Evolutionary conservation across 345 rosid species (phyloP).

Genomic region (Xanthoceras sorbifolium): DNA sequence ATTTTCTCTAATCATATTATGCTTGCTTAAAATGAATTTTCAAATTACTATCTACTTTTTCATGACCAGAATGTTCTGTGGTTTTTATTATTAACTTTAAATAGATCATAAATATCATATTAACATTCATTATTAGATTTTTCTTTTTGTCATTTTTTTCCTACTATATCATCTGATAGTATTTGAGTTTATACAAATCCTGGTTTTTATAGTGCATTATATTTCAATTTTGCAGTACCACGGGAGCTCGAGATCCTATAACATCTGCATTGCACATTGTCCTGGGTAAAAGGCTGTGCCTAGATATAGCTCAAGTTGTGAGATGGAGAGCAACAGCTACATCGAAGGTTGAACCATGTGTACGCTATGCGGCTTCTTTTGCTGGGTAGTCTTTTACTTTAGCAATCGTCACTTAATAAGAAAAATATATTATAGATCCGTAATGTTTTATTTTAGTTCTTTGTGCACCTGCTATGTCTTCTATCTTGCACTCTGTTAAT

Average conservation of each 20-base stretch:
- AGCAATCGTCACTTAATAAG: not conserved
- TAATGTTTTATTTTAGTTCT: not conserved
- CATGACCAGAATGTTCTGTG: not conserved
- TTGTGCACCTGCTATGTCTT: not conserved
- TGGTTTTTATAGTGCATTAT: not conserved
- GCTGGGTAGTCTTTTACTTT: conserved; percentile 72
- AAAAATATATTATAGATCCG: not conserved
- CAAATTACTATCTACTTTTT: not conserved
- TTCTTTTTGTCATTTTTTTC: not conserved
- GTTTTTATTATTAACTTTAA: not conserved
- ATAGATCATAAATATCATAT: conserved; percentile 3
- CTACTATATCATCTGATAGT: not conserved
- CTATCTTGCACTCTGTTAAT: not conserved
- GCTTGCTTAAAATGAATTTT: conserved; percentile 16
- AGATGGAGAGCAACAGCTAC: conserved; percentile 76
- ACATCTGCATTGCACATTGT: conserved; percentile 91
- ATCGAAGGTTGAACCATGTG: conserved; percentile 67
- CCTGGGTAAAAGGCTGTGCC: conserved; percentile 73
- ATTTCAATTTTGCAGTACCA: conserved; percentile 61
- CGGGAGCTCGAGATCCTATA: conserved; percentile 90
- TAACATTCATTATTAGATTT: not conserved
- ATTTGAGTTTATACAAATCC: not conserved
- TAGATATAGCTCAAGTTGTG: conserved; percentile 92
- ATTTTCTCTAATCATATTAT: not conserved
- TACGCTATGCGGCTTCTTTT: conserved; percentile 95